phyloP scores from a whole-genome alignment of 192 early-diverging fungal genomes.

The Chytriomyces sp. region DNA sequence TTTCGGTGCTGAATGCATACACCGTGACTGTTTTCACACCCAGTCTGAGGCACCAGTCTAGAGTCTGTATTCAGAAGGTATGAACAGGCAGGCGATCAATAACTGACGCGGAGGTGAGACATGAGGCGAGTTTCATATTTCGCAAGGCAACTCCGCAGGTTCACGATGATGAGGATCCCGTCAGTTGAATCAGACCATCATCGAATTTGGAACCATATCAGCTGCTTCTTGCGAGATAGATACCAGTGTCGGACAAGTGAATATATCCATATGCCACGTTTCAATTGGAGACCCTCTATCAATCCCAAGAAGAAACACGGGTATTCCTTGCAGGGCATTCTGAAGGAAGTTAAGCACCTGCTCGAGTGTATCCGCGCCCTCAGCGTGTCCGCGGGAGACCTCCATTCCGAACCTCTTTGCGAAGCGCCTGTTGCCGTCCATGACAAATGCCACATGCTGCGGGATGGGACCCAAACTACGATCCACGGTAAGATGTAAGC shows the following conservation, averaged over 20 bases:
- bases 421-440: conserved; percentile 97
- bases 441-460: conserved; percentile 89
- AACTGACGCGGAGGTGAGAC: neutral
- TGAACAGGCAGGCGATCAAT: conserved; percentile 5
- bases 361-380: conserved; percentile 77
- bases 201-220: too few relatives aligned
- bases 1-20: conserved; percentile 98
- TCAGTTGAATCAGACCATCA: too few relatives aligned
- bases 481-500: too few relatives aligned
- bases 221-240: too few relatives aligned
- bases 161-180: too few relatives aligned
- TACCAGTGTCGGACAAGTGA: too few relatives aligned
- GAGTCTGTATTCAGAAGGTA: conserved; percentile 51
- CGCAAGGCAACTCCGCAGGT: conserved; percentile 15
- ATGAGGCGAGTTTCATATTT: neutral
- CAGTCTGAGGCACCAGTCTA: conserved; percentile 86
- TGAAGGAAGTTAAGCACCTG: too few relatives aligned
- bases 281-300: too few relatives aligned
- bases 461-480: conserved; percentile 76
- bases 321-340: too few relatives aligned
- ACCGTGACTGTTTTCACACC: conserved; percentile 87
- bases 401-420: conserved; percentile 62
- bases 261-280: too few relatives aligned
- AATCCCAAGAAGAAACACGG: too few relatives aligned
- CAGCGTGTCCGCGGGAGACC: conserved; percentile 72